A percentile compares a stretch with the other conserved stretches of the same genome.
These are phyloP conservation scores for Pyropia haitanensis DNA, from an alignment of 23 red algal genomes.

Conservation along the genomic window DNA sequence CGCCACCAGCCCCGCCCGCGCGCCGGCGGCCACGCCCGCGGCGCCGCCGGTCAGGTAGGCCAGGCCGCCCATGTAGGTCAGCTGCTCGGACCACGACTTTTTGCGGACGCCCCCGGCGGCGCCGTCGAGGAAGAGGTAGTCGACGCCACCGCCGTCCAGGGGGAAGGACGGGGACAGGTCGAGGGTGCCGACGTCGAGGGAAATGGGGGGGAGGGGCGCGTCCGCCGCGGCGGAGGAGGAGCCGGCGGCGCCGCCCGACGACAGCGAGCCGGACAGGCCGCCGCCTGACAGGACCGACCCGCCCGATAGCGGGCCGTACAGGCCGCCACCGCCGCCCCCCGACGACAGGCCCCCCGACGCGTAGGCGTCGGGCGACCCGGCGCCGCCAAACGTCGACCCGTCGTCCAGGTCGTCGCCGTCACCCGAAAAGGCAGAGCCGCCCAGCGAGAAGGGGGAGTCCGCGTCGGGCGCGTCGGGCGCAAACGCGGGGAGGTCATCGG, in stretches of 20 bases:
- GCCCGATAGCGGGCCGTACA: no score
- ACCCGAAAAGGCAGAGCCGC: conserved; percentile 4
- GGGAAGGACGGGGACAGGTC: background rate
- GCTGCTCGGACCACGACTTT: conserved; percentile 84
- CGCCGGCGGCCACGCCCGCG: conserved; percentile 30
- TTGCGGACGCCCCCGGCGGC: conserved; percentile 42
- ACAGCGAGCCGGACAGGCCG: no score
- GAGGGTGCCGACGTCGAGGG: background rate
- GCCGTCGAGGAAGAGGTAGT: conserved; percentile 73
- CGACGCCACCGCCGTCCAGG: conserved; percentile 11
- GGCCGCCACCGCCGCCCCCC: no score
- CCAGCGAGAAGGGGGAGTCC: no score
- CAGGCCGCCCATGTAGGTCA: conserved; percentile 75
- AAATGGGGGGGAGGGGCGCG: background rate
- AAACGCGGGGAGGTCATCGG: no score
- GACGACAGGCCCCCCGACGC: no score
- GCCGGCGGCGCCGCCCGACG: no score
- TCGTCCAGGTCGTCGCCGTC: background rate
- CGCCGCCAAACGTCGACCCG: no score
- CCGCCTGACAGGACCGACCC: no score
- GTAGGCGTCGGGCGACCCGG: no score
- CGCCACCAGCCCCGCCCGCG: conserved; percentile 21
- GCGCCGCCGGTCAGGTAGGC: conserved; percentile 57
- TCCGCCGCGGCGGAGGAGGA: background rate
- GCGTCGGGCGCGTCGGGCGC: no score